Base-by-base conservation (phyloP, 495 filamentous ascomycete genomes). In the Penicillium paradoxum region DNA sequence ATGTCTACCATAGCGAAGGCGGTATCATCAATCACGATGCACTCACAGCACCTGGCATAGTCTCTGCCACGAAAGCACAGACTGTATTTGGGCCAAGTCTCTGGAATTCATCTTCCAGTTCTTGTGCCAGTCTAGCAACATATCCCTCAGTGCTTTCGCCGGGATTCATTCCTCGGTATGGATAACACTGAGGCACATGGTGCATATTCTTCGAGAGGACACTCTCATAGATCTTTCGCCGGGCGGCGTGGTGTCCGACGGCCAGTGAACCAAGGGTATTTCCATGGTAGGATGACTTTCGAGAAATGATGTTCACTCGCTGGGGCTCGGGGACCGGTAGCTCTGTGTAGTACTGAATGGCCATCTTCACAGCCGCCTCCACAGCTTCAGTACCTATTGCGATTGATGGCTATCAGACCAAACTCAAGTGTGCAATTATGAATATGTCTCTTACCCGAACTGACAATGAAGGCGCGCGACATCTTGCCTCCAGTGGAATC, bases 31-130 rank as follows among this genome's bases (percentile, higher is more conserved):
- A n/a, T n/a, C n/a, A n/a, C n/a, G 13, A 5, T 34, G 19, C 37
- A 60, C 72, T 59, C 47, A 73, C 72, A 17, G 77, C 75, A 3
- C 78, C 79, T 18, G 74, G 66, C 51, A 81, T 70, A 1, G 88
- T 84, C 63, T 91, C 88, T 0, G 82, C 80, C 13, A 91, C 69
- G 56, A 91, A 89, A 2, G 84, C 88, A 55, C 79, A 83, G 11
- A 91, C 86, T 2, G 75, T 87, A 3, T 82, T 69, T 0, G 85
- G 80, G 4, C 86, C 88, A 3, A 89, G 66, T 13, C 74, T 64
- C 44, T 81, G 72, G 54, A 92, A 90, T 57, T 88, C 83, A 6
- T 76, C 77, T n/a, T 90, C 86, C 4, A 92, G 62, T 55, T 91
- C 87, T n/a, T 77, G 56, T 0, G 74, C 76, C 39, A 85, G 66